Evolutionary conservation across 768 basidiomycete genomes (phyloP).

Genomic region (Rhodosporidiobolus sp.): DNA sequence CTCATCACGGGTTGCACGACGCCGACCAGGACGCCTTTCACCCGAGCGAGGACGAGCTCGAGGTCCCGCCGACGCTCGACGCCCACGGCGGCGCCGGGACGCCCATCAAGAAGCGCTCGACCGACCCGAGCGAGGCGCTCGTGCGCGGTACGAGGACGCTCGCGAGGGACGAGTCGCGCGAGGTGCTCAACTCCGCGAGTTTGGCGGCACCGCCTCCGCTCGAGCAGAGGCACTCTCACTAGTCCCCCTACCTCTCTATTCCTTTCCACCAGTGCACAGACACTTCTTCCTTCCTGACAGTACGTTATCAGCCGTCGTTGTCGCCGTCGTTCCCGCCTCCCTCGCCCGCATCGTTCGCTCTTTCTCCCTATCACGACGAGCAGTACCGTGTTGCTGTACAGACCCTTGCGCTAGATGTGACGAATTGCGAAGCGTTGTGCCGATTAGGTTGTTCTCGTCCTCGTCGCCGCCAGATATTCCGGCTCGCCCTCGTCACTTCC

Average conservation of each 20-base stretch:
- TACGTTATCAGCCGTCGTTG: background rate
- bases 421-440: background rate
- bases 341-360: background rate
- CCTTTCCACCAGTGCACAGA: background rate
- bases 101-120: conserved; percentile 1
- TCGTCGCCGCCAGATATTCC: no score
- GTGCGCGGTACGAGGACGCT: background rate
- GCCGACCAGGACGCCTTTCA: no score
- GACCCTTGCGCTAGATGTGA: background rate
- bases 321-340: background rate
- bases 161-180: background rate
- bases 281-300: background rate
- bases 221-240: background rate
- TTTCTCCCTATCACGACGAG: background rate
- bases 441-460: background rate
- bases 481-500: no score
- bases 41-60: conserved; percentile 30
- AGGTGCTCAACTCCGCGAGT: background rate
- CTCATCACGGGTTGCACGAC: no score
- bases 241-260: background rate
- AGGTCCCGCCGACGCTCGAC: background rate
- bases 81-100: background rate
- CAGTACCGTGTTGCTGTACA: background rate
- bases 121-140: background rate
- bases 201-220: background rate